Conservation (phyloP, 495 filamentous ascomycete species). For the Aspergillus sclerotiicarbonarius region DNA sequence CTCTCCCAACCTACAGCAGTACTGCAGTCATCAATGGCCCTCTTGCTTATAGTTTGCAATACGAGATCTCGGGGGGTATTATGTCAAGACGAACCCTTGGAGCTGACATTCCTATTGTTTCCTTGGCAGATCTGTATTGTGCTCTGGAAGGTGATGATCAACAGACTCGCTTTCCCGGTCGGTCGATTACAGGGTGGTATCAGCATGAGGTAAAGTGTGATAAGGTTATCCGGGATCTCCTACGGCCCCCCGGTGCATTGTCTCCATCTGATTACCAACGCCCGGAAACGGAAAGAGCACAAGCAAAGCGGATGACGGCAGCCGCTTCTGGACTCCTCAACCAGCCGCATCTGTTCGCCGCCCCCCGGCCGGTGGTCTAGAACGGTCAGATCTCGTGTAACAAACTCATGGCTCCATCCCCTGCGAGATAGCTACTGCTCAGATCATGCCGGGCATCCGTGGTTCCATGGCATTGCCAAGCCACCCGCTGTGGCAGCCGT, state of each 20-base stretch:
- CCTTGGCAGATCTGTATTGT: background rate
- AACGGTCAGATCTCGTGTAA: background rate
- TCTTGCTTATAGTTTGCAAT: too few species aligned
- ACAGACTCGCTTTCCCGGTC: background rate
- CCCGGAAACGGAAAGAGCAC: background rate
- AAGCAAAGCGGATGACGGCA: background rate
- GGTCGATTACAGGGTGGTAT: background rate
- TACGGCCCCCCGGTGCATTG: background rate
- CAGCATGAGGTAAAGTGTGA: background rate
- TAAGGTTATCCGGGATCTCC: background rate
- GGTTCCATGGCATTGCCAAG: too few species aligned
- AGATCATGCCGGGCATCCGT: too few species aligned
- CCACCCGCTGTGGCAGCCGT: too few species aligned
- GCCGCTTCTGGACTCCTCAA: background rate
- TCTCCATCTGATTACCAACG: background rate
- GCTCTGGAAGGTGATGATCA: background rate
- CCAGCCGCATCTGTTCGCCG: background rate
- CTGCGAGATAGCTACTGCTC: too few species aligned
- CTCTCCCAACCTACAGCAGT: background rate
- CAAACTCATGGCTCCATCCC: too few species aligned
- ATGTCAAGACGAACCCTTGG: background rate
- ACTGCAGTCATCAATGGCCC: too few species aligned
- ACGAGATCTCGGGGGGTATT: background rate
- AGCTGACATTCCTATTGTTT: background rate
- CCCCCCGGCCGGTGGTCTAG: background rate